Conservation (phyloP, 1,139 yeast species). For the Zygoascus meyerae region DNA sequence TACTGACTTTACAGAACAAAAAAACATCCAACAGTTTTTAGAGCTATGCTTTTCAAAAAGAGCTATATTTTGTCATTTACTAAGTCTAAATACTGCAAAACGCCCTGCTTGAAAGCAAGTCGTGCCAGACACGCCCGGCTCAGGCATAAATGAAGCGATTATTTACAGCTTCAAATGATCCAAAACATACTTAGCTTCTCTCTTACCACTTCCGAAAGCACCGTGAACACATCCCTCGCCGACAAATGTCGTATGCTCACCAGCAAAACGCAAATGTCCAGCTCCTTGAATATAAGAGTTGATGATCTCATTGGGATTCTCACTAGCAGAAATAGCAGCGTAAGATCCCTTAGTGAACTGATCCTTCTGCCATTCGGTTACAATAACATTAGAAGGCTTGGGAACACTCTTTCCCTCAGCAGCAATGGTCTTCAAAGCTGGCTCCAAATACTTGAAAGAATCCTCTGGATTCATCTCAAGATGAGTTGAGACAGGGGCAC, state of each 20-base stretch:
- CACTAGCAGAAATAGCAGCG: conserved; percentile 60
- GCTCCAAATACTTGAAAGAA: conserved; percentile 43
- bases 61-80: too few species aligned
- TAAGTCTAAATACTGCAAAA: too few species aligned
- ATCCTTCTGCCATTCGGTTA: conserved; percentile 65
- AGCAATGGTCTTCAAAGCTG: conserved; percentile 34
- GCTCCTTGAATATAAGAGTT: conserved; percentile 52
- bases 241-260: conserved; percentile 68
- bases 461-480: conserved; percentile 39
- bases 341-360: conserved; percentile 71
- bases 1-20: too few species aligned
- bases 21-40: too few species aligned
- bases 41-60: too few species aligned
- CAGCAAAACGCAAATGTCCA: conserved; percentile 65
- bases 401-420: conserved; percentile 28
- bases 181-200: conserved; percentile 51
- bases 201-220: conserved; percentile 64
- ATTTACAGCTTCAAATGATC: background rate
- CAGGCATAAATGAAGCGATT: too few species aligned
- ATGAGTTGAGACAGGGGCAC: conserved; percentile 59
- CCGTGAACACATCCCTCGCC: conserved; percentile 86
- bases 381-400: conserved; percentile 48
- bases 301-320: conserved; percentile 56
- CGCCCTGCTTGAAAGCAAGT: too few species aligned
- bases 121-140: too few species aligned